Percentiles rank a stretch among this genome's conserved stretches.
phyloP scores from a whole-genome alignment of 2,329 filamentous ascomycete genomes.

The Botrytis fragariae region DNA sequence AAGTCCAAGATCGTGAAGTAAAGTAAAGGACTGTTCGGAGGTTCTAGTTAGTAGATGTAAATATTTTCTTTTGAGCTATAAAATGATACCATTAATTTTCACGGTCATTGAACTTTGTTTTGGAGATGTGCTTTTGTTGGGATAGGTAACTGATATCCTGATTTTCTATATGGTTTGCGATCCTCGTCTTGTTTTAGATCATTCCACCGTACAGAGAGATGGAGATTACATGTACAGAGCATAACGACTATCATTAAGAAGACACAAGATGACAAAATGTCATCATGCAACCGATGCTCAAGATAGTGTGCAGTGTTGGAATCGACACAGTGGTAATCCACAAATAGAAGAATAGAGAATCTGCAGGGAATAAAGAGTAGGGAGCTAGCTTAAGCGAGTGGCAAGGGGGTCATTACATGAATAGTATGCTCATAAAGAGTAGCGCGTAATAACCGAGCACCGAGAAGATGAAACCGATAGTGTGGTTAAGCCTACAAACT shows the following conservation, averaged over 20 bases:
- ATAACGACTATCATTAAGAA: not conserved
- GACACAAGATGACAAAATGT: rapidly evolving
- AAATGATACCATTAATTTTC: not conserved
- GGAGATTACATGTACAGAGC: not conserved
- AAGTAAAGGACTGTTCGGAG: not conserved
- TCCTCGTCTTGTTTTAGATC: not conserved
- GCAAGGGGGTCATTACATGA: not conserved
- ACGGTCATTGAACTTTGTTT: not conserved
- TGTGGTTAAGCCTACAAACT: not conserved
- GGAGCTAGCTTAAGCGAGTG: not conserved
- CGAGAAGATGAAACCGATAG: not conserved
- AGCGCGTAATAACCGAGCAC: not conserved
- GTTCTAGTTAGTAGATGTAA: not conserved
- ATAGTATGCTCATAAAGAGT: not conserved
- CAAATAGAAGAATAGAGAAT: not conserved
- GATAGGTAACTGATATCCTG: not conserved
- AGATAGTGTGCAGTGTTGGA: not conserved
- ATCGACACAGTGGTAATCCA: not conserved
- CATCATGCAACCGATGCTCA: not conserved
- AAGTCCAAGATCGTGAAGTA: constrained; percentile 14
- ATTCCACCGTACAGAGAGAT: not conserved
- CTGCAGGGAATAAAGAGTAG: not conserved
- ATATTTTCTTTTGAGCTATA: not conserved
- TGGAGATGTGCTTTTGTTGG: not conserved
- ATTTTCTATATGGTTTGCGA: not conserved